These are phyloP conservation scores for Curvularia spicifera DNA, from an alignment of 2,329 filamentous ascomycete genomes.

Conservation along the genomic window DNA sequence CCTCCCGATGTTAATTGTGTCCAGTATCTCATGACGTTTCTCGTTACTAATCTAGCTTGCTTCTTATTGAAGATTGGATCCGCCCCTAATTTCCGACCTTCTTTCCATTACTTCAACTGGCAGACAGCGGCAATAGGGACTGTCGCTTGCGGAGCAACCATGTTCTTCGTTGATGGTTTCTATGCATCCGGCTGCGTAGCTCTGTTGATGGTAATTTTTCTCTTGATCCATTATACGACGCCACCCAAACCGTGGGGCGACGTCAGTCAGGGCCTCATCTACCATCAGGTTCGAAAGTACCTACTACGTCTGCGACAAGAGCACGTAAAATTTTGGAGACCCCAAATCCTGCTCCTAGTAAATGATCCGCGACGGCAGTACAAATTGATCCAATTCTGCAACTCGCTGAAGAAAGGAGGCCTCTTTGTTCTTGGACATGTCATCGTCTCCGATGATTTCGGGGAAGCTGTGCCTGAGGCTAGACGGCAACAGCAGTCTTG, in stretches of 20 bases:
- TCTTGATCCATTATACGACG: constrained; percentile 83
- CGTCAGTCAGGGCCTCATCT: constrained; percentile 87
- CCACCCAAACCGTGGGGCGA: constrained; percentile 90
- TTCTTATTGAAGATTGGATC: constrained; percentile 87
- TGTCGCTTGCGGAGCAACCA: constrained; percentile 76
- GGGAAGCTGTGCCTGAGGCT: constrained; percentile 77
- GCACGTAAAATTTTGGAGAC: constrained; percentile 93
- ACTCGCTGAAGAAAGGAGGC: constrained; percentile 85
- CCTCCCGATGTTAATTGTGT: constrained; percentile 5
- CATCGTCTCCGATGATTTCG: constrained; percentile 84
- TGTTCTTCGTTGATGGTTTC: constrained; percentile 88
- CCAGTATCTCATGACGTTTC: constrained; percentile 83
- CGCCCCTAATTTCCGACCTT: constrained; percentile 86
- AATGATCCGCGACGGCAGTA: constrained; percentile 84
- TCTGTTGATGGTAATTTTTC: constrained; percentile 76
- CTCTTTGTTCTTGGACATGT: constrained; percentile 87
- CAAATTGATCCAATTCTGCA: constrained; percentile 87
- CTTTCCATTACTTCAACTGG: constrained; percentile 89
- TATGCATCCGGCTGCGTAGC: constrained; percentile 79
- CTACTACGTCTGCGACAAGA: constrained; percentile 81
- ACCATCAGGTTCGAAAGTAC: constrained; percentile 87
- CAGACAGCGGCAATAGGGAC: constrained; percentile 78
- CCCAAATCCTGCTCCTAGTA: constrained; percentile 82
- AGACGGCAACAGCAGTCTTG: constrained; percentile 80
- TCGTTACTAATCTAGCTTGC: constrained; percentile 86